Evolutionary conservation across 345 rosid genomes (phyloP), one percentile per base, ranked within the genome.

Genomic region (Brassica juncea): DNA sequence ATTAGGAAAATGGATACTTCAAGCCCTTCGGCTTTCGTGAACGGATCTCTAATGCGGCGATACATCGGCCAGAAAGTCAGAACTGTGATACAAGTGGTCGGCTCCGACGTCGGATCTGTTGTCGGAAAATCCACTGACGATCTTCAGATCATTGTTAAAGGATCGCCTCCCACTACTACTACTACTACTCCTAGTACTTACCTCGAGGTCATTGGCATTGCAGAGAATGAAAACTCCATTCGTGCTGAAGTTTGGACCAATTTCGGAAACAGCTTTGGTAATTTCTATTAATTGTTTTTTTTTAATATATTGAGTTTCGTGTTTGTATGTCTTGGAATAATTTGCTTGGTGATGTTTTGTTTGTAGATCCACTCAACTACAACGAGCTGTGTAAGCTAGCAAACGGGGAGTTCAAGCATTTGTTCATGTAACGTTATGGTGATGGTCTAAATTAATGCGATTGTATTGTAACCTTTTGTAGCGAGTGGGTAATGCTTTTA

Each of bases 181-280:
- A 68, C 88, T n/a, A 23, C 25, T 23, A 23, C 25, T 23, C 91
- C 80, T 66, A 85, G 92, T 0, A 87, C 30, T 49, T 94, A 86
- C 84, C 87, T 94, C 27, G 98, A 92, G 83, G 91, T 94, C 63
- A 86, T 91, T 81, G 97, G 98, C 16, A 88, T 92, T 80, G 97
- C 97, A 57, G 97, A 92, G 39, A 76, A 83, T 82, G 94, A 88
- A 5, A 77, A 78, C 70, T 27, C 81, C 62, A 89, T 94, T 42
- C 81, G 80, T 31, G 92, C 97, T 78, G 92, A 92, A 34, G 65
- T 78, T 21, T 89, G 89, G 87, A 92, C 91, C 80, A 90, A 89
- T 77, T 94, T 94, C 65, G 99, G 97, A 0, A 88, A 90, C 70
- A 39, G 72, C 2, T 89, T 92, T 79, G 99, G 99, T 94, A 88